These are phyloP conservation scores for Gynandropsis gynandra DNA, from an alignment of 345 rosid species.

Conservation along the genomic window DNA sequence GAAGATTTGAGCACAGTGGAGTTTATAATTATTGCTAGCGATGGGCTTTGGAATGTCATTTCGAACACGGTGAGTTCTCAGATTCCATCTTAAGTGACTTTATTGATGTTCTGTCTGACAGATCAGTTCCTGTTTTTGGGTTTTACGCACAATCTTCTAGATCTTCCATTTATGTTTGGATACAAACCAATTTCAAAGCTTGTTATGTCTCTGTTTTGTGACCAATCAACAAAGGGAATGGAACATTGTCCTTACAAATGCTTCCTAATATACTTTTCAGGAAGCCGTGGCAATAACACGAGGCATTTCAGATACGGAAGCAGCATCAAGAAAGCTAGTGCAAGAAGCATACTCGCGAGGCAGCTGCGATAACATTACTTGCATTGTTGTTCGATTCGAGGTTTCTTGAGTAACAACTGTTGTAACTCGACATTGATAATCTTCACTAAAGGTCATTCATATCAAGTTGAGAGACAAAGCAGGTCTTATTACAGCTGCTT, in stretches of 20 bases:
- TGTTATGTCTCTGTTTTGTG: no score
- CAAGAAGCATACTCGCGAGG: conserved; percentile 82
- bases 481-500: no score
- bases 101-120: no score
- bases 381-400: conserved; percentile 73
- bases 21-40: conserved; percentile 93
- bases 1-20: conserved; percentile 79
- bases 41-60: conserved; percentile 97
- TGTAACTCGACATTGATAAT: no score
- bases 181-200: no score
- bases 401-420: conserved; percentile 11
- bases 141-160: background rate
- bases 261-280: no score
- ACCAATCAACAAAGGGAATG: background rate
- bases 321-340: conserved; percentile 71
- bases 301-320: conserved; percentile 72
- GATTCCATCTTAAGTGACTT: background rate
- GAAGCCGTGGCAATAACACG: conserved; percentile 73
- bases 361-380: conserved; percentile 92
- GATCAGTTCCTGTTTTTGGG: no score
- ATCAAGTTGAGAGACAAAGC: no score
- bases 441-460: no score
- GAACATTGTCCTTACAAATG: background rate
- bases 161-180: background rate
- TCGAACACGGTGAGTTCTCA: conserved; percentile 47